Evolutionary conservation across 139 green algal genomes (phyloP), one percentile per base, ranked within the genome.

Genomic region (Picochlorum sp.): DNA sequence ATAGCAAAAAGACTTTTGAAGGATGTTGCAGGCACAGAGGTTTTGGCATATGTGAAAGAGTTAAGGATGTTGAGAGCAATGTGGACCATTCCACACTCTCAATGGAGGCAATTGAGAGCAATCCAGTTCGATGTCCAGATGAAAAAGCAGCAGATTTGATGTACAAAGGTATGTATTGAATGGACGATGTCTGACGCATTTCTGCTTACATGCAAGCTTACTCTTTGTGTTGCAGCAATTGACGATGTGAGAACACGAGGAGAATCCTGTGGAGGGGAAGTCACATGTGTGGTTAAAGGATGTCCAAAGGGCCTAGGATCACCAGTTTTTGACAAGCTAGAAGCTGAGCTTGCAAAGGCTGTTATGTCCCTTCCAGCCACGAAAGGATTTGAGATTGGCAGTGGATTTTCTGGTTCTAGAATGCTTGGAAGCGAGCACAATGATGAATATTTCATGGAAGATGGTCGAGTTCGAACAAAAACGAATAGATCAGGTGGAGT

Each of bases 331-430:
- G 88, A 92, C 80, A 98, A 98, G 80, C 86, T 99, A 65, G 94
- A 99, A 76, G 94, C 94, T 8, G 92, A 99, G 68, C 80, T 99
- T 26, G 93, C 90, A 26, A 91, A 94, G 74, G 94, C 94, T 2
- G 80, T 97, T 58, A 92, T 99, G 78, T 90, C 76, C 13, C 82
- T 99, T 59, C 92, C 92, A 4, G 94, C 94, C 9, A 96, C 91
- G 23, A 97, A 98, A 86, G 92, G 91, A 26, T 97, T 99, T 81
- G 92, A 98, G 83, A 97, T 99, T 66, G 94, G 94, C 61, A 93
- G 81, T 61, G 94, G 94, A 13, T 98, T 98, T 72, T 32, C 55
- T 13, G 91, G 91, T 32, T 77, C 76, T 0, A 45, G 62, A 11
- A 95, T 96, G 85, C 69, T 87, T 26, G 94, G 92, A 26, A 91